Base-by-base conservation (phyloP, 257 asterid species). In the Przewalskia tangutica region DNA sequence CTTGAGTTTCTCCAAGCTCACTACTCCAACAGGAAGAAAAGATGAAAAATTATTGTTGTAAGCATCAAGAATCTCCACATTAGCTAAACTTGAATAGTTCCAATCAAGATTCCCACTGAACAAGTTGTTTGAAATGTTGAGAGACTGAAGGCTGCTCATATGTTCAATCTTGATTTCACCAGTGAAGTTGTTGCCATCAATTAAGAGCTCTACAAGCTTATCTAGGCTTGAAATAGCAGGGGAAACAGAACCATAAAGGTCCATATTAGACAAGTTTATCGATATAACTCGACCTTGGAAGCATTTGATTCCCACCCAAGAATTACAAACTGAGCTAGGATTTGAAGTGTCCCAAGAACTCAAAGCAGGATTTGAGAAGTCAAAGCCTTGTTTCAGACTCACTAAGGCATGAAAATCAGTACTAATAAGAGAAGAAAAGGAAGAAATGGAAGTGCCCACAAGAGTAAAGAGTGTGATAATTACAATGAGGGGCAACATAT, bases 141-240 rank as follows among this genome's bases (percentile, higher is more conserved):
- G 88, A 64, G 84, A 90, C 68, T 86, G 70, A 54, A 95, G 93
- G 54, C 89, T 83, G 83, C 85, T 84, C 95, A 95, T 86, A 8
- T 88, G 86, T 60, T 90, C 95, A 65, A 95, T 86, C 85, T 73
- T 88, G 88, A 95, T 86, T 65, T 88, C 97, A 3, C 98, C 99
- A 1, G 99, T 95, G 96, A 95, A 93, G 91, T 95, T 95, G 89
- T 95, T 95, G 0, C 99, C 98, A 81, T 95, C 98, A 50, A 95
- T 85, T 64, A 84, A 87, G 23, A 95, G 97, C 87, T 95, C 94
- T 18, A 85, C 56, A 8, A 95, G 89, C 79, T 50, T 82, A 66
- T 92, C 92, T 3, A 95, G 93, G 54, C 86, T 85, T 27, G 95
- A 89, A 79, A 95, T 90, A 51, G 84, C 91, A 18, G 93, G 89